Evolutionary conservation across 352 stramenopile genomes (phyloP), one percentile per base, ranked within the genome.

Genomic region (Porosira glacialis): DNA sequence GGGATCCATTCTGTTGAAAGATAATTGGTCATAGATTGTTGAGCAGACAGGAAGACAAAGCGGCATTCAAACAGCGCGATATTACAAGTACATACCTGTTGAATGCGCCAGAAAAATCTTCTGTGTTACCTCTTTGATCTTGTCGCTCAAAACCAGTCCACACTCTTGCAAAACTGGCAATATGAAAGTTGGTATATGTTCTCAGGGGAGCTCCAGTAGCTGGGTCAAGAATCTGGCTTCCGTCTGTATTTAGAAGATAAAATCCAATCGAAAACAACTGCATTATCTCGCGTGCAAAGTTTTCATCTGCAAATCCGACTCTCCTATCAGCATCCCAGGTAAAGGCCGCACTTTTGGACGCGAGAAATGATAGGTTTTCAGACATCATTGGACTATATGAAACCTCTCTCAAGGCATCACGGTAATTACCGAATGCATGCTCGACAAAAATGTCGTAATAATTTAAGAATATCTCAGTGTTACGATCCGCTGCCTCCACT

Each of bases 371-470:
- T 3, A 93, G 55, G 43, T 89, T 87, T 33, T 82, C 68, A 56
- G 66, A 83, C 88, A 93, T 93, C 24, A 89, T 13, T 27, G 86
- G 74, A 57, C 43, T 81, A 60, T 78, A 90, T 22, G 75, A 75
- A 22, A 91, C 78, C 51, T 92, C 86, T 22, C 78, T 70, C 3
- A 93, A 53, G 5, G 92, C 69, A 50, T 91, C 74, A 21, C 76
- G 44, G 43, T 90, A 92, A 27, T 87, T 92, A 30, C 85, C 85
- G 70, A 92, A 92, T n/a, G 79, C 78, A 62, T 91, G 69, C 17
- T 76, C 49, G 0, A 82, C 70, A 51, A 91, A 90, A 41, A 91
- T 90, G 59, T 92, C 86, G 67, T 90, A 90, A 48, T 89, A 92
- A n/a, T 41, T 66, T 4, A 84, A 38, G 38, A 83, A 90, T 0